These are phyloP conservation scores for Moricandia arvensis DNA, from an alignment of 345 rosid species.

Conservation along the genomic window DNA sequence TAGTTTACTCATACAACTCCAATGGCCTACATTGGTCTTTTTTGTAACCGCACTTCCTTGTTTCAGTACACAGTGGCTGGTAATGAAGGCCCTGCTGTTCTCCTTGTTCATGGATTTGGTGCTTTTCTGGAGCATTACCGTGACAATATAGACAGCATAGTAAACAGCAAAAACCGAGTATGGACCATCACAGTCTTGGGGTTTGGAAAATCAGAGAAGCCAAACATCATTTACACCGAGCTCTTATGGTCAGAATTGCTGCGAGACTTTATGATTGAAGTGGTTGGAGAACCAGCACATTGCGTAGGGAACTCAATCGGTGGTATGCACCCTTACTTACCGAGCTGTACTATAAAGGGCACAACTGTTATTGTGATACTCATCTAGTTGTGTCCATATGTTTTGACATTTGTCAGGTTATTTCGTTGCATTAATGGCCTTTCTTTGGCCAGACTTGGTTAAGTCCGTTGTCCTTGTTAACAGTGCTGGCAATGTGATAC, in stretches of 20 bases:
- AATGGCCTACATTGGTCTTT: background rate
- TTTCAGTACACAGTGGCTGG: constrained; percentile 63
- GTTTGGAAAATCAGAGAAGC: constrained; percentile 94
- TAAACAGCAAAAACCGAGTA: constrained; percentile 54
- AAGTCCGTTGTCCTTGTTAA: constrained; percentile 71
- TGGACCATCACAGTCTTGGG: constrained; percentile 83
- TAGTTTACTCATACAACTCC: background rate
- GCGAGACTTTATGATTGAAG: constrained; percentile 75
- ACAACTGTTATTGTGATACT: constrained; percentile 1
- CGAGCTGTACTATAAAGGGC: background rate
- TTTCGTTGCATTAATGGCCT: constrained; percentile 57
- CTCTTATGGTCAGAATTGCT: constrained; percentile 82
- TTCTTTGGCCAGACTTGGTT: constrained; percentile 68
- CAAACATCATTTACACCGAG: constrained; percentile 78
- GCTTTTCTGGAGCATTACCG: constrained; percentile 90
- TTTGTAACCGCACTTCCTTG: constrained; percentile 10
- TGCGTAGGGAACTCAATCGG: constrained; percentile 86
- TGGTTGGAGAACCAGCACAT: constrained; percentile 81
- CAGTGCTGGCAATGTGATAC: constrained; percentile 72
- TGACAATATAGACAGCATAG: constrained; percentile 56
- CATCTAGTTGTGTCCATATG: constrained; percentile 7
- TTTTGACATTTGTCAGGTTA: constrained; percentile 53
- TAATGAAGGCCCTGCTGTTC: constrained; percentile 61
- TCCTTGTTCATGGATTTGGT: constrained; percentile 96
- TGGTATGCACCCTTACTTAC: constrained; percentile 46